Evolutionary conservation across 345 rosid species (phyloP).

Genomic region (Eucalyptus erythrocorys): DNA sequence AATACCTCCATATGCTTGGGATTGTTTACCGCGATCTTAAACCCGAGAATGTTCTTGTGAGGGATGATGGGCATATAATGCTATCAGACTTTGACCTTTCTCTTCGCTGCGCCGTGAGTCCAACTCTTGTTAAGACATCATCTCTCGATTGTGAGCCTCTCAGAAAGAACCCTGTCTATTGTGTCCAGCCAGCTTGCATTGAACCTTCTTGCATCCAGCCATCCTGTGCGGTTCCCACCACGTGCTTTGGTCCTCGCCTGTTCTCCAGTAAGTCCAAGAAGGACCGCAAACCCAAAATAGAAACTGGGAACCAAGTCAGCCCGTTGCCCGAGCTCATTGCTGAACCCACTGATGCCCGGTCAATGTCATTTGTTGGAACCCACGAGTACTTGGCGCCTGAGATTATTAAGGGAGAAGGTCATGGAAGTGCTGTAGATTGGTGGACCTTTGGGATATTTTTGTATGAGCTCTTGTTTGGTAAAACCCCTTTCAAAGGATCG

Average conservation of each 20-base stretch:
- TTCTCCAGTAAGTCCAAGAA: slow-evolving; percentile 83
- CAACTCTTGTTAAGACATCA: slow-evolving; percentile 60
- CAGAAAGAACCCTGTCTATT: slow-evolving; percentile 60
- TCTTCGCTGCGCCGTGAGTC: slow-evolving; percentile 76
- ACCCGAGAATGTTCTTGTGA: slow-evolving; percentile 73
- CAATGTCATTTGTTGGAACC: slow-evolving; percentile 95
- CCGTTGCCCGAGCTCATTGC: slow-evolving; percentile 86
- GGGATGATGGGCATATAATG: slow-evolving; percentile 80
- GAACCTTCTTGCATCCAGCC: slow-evolving; percentile 93
- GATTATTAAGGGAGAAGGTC: slow-evolving; percentile 94
- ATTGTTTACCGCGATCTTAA: slow-evolving; percentile 73
- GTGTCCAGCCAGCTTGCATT: slow-evolving; percentile 77
- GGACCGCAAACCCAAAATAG: slow-evolving; percentile 62
- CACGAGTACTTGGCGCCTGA: slow-evolving; percentile 90
- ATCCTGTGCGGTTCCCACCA: slow-evolving; percentile 66
- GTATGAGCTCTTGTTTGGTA: slow-evolving; percentile 81
- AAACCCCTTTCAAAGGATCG: slow-evolving; percentile 91
- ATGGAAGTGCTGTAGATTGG: slow-evolving; percentile 98
- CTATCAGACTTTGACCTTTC: slow-evolving; percentile 80
- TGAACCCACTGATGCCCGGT: slow-evolving; percentile 88
- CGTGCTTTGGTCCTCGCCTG: slow-evolving; percentile 76
- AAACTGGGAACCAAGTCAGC: slow-evolving; percentile 66
- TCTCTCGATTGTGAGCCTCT: slow-evolving; percentile 63
- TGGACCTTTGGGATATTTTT: slow-evolving; percentile 93
- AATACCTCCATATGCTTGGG: slow-evolving; percentile 77